Conservation (phyloP, 805 yeast species). For the Lachancea meyersii region DNA sequence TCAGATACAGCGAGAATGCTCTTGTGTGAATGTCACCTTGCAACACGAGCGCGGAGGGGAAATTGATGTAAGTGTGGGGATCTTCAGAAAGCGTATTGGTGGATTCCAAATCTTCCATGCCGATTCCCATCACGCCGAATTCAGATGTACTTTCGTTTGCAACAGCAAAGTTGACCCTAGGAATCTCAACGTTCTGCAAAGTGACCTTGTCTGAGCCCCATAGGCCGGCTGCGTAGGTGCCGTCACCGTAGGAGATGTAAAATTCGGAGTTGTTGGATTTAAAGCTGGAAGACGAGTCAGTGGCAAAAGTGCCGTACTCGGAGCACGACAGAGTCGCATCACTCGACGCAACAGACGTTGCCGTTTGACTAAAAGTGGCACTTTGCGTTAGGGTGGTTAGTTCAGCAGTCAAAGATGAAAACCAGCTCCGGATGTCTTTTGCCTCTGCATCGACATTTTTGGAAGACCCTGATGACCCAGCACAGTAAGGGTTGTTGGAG, state of each 20-base stretch:
- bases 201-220: conserved; percentile 51
- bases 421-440: background rate
- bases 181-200: conserved; percentile 45
- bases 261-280: conserved; percentile 34
- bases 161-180: conserved; percentile 61
- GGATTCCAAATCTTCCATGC: conserved; percentile 61
- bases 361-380: background rate
- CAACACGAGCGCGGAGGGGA: conserved; percentile 55
- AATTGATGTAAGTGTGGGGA: conserved; percentile 49
- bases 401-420: conserved; percentile 1
- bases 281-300: conserved; percentile 20
- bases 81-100: conserved; percentile 36
- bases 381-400: conserved; percentile 1
- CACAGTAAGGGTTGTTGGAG: conserved; percentile 42
- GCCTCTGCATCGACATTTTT: background rate
- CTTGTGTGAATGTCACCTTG: conserved; percentile 51
- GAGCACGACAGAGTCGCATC: conserved; percentile 35
- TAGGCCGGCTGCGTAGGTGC: conserved; percentile 38
- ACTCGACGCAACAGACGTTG: conserved; percentile 8
- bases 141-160: conserved; percentile 59
- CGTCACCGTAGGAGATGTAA: conserved; percentile 48
- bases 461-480: conserved; percentile 7
- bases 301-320: conserved; percentile 34
- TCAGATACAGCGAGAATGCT: conserved; percentile 59
- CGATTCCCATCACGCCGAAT: conserved; percentile 69